Base-by-base conservation (phyloP, 805 yeast genomes). In the Saccharomycopsis schoenii region DNA sequence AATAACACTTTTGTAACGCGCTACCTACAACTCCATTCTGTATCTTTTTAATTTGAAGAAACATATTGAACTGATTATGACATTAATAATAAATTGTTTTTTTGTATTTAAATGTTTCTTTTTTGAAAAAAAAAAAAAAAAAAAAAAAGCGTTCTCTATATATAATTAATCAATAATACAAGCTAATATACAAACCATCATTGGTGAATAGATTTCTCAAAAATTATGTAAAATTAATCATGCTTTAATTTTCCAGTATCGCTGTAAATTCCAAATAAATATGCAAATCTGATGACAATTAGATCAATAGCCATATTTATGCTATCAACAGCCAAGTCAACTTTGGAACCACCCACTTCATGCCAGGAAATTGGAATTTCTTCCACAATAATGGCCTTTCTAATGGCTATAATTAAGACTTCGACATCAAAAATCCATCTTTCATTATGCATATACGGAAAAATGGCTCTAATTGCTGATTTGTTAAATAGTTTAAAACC, bases 351-450 rank as follows among this genome's bases (percentile, higher is more conserved):
- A 67, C 82, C 96, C 55, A 94, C 94, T 73, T 94, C 99, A 73
- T 91, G 97, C 99, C 99, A 94, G 63, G 87, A 87, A 47, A 94
- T 89, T 10, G 97, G 84, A 19, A 92, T 82, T 74, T 94, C 99
- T 58, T 73, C 75, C 56, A 92, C 78, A 2, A 80, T 78, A 47
- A 93, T 84, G 0, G 73, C 67, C 70, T 89, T 89, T 64, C 88
- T 77, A 66, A 83, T 81, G 1, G 92, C 97, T 62, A 94, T 75
- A 59, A 94, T 81, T 66, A 94, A 77, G 15, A 93, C 82, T 74
- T 94, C 99, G 39, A 94, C 97, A 70, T 94, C 99, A 73, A 94
- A 94, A 42, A 94, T 94, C 99, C 99, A 94, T 58, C 98, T 85
- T 73, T 94, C 99, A 11, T 96, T 93, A 72, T 93, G 97, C 88